Base-by-base conservation (phyloP, 2,329 filamentous ascomycete genomes). In the Diaporthe sp. region DNA sequence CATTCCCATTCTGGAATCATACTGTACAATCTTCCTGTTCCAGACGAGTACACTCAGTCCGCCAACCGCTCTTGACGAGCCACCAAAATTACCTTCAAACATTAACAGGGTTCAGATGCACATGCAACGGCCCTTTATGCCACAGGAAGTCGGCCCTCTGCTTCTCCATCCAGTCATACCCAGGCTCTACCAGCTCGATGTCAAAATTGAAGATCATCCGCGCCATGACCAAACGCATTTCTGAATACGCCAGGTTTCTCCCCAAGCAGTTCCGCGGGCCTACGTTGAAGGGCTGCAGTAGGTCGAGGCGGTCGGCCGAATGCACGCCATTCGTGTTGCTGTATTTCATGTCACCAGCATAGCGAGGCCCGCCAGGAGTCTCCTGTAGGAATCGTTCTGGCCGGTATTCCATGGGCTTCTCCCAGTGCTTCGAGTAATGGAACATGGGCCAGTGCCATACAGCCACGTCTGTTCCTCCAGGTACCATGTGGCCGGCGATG, bases 191-290 rank as follows among this genome's bases (percentile, higher is more conserved):
- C 8, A 87, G 79, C 57, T 82, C 79, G 61, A 88, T 76, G 61
- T 89, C 87, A 74, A 89, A 89, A 28, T 85, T 83, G 73, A 81
- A 88, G 2, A 89, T 77, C 8, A 90, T 72, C 12, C 84, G 83
- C 1, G 86, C 83, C 1, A 88, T 75, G 13, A 88, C 85, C 4
- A 89, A 76, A 1, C 87, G 84, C 84, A 89, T 86, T 78, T 90
- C 87, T 4, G 83, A 83, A 61, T 86, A 86, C 1, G 88, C 88
- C 42, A 88, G 83, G 74, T 85, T 87, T 71, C 83, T 82, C 1
- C 86, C 86, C 42, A 87, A 79, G 71, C 86, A 87, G 22, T 85
- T 85, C 8, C 85, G 77, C 2, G 85, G 81, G 0, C 86, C 85
- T 12, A 81, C 65, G 53, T 81, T 81, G 71, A 88, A 86, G 0